These are phyloP conservation scores for Vigna radiata DNA, from an alignment of 306 rosid species.

Conservation along the genomic window DNA sequence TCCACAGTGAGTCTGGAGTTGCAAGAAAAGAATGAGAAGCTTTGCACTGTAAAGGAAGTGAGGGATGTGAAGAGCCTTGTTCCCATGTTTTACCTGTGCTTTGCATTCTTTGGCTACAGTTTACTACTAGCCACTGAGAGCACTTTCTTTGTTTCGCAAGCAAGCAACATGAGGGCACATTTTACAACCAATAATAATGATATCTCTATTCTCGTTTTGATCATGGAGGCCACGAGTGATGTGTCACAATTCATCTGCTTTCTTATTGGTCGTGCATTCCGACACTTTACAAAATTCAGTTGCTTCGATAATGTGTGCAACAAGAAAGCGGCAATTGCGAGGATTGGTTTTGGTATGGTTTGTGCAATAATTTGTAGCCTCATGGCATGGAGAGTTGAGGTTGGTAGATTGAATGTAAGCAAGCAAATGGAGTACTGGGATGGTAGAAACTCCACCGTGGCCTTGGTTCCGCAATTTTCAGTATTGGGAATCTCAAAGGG, in stretches of 20 bases:
- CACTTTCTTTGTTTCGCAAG: constrained; percentile 33
- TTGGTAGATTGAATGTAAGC: neutral
- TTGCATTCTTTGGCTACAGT: neutral
- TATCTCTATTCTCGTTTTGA: neutral
- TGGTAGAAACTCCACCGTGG: neutral
- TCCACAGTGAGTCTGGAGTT: neutral
- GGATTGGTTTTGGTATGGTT: constrained; percentile 23
- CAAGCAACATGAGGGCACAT: neutral
- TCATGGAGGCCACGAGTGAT: neutral
- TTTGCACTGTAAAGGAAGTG: neutral
- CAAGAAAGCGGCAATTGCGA: neutral
- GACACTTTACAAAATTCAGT: neutral
- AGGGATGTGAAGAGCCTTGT: constrained; percentile 27
- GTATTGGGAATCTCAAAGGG: neutral
- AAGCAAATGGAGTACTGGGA: neutral
- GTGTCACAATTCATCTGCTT: neutral
- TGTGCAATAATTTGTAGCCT: constrained; percentile 26
- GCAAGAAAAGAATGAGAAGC: neutral
- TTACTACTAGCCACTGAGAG: neutral
- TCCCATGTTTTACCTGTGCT: neutral
- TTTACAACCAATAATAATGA: neutral
- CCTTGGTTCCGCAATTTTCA: constrained; percentile 17
- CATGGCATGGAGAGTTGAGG: constrained; percentile 28
- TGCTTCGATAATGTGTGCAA: neutral
- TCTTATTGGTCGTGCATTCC: neutral